These are phyloP conservation scores for Cercophora samala DNA, from an alignment of 495 filamentous ascomycete species.

Conservation along the genomic window DNA sequence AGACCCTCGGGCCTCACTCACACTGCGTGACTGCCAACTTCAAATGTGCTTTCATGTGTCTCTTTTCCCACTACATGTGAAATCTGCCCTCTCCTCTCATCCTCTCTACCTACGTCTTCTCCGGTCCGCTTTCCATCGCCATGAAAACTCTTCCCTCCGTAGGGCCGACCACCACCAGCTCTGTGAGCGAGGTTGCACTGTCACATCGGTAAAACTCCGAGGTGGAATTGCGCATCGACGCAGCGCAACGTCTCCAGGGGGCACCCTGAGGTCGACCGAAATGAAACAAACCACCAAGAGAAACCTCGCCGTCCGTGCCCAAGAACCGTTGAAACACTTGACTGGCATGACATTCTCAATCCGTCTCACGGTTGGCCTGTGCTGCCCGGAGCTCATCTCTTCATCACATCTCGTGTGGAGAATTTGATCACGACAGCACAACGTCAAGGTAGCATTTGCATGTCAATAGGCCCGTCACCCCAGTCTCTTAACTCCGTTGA, in stretches of 20 bases:
- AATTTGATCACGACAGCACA: neutral
- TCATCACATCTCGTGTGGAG: neutral
- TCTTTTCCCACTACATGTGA: neutral
- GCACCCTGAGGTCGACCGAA: neutral
- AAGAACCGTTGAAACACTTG: slow-evolving; percentile 1
- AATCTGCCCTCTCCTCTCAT: neutral
- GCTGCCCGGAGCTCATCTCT: neutral
- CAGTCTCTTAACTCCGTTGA: neutral
- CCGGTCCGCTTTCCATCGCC: neutral
- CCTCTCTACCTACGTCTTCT: neutral
- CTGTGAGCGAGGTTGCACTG: slow-evolving; percentile 2
- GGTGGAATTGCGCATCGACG: neutral
- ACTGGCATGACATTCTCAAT: neutral
- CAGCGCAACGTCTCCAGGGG: neutral
- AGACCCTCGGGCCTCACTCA: neutral
- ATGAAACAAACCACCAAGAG: slow-evolving; percentile 10
- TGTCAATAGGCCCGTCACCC: neutral
- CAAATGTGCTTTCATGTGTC: neutral
- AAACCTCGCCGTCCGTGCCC: neutral
- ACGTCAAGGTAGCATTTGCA: neutral
- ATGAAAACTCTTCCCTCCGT: neutral
- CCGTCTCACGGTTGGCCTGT: neutral
- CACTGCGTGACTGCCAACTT: too few relatives aligned
- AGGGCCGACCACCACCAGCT: slow-evolving; percentile 2
- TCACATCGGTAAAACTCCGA: slow-evolving; percentile 14